Evolutionary conservation across 1,284 basidiomycete species (phyloP), one percentile per base, ranked within the genome.

Genomic region (Ustilago xerochloae): DNA sequence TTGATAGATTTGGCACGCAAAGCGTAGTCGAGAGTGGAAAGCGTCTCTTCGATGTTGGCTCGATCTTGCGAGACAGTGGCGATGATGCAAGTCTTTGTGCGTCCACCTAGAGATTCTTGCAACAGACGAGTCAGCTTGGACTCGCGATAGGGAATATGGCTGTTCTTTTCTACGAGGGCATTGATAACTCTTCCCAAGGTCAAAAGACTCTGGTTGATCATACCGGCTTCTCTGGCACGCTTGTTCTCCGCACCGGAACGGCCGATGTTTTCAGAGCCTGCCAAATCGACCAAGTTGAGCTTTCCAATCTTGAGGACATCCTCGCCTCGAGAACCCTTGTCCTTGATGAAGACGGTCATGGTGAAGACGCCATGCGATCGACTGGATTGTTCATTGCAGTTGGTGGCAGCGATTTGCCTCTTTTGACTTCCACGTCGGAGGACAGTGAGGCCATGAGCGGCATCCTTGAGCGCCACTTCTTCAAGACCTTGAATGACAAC

Each of bases 311-410:
- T 92, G 54, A 98, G 87, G 20, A 97, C 86, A 80, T 99, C 96
- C 75, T 98, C 94, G 6, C 93, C 81, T 33, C 89, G 85, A 12
- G 83, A 75, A 1, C 90, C 90, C 4, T 89, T 89, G 84, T 97
- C 95, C 81, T 96, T 97, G 66, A 91, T 90, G 81, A 96, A 93
- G 0, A 99, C 91, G 0, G 94, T 96, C 79, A 99, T 90, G 16
- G 94, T 93, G 84, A 99, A 98, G n/a, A 99, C 92, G 1, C 95
- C 96, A 84, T 99, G 97, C 0, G 97, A 99, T 18, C 97, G 93
- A 86, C 93, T 88, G 55, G 95, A 98, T 81, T 94, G 93, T 77
- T 97, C 94, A 85, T 99, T 99, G 88, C 98, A 97, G 84, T 94
- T 95, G 24, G 97, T 99, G 13, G 94, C 91, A 0, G 96, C 97